A percentile compares a stretch with the other conserved stretches of the same genome.
Conservation (phyloP, 2,329 filamentous ascomycete species). For the Calonectria hawksworthii region DNA sequence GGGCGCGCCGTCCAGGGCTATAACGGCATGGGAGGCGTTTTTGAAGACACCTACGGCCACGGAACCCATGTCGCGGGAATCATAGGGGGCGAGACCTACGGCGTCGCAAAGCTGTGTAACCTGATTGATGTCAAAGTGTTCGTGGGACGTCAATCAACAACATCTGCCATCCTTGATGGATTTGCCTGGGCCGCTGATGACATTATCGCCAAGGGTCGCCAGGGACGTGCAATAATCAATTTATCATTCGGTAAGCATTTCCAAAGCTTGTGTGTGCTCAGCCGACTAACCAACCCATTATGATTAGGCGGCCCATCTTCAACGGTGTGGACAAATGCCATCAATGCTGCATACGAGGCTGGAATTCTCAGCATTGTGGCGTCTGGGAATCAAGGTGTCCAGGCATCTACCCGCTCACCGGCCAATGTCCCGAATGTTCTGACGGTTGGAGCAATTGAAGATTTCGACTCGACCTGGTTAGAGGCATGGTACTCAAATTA, state of each 20-base stretch:
- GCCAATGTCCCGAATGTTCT: not conserved
- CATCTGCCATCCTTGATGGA: not conserved
- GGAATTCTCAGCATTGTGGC: not conserved
- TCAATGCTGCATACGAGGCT: not conserved
- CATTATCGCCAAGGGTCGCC: not conserved
- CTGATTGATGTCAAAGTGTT: not conserved
- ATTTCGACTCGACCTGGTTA: not conserved
- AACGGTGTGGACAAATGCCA: not conserved
- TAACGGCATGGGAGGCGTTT: not conserved
- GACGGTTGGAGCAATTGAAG: not conserved
- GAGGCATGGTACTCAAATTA: not conserved
- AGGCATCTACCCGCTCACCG: not conserved
- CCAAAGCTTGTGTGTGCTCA: no score
- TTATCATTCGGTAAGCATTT: not conserved
- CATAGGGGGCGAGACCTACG: not conserved
- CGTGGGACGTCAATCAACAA: not conserved
- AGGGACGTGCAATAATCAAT: not conserved
- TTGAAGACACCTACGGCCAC: not conserved
- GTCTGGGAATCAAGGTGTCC: not conserved
- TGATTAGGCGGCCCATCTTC: not conserved
- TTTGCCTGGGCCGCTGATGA: not conserved
- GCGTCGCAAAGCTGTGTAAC: not conserved
- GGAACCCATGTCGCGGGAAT: not conserved
- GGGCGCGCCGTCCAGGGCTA: not conserved
- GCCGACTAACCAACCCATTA: not conserved